Evolutionary conservation across 148 eudicot genomes (phyloP), one percentile per base, ranked within the genome.

Genomic region (Chenopodium suecicum): DNA sequence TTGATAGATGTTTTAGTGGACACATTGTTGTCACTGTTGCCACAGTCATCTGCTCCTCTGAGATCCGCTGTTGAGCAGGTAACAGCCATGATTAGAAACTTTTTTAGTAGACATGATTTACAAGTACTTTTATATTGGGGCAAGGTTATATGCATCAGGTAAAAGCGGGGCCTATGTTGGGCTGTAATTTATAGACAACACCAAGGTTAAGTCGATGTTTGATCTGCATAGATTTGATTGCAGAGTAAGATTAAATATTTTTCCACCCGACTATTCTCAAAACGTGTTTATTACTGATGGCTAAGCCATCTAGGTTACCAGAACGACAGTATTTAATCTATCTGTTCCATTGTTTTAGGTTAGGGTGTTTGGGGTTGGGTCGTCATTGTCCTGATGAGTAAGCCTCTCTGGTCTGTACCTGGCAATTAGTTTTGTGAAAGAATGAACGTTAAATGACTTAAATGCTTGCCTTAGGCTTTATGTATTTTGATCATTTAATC

Each of bases 41-140:
- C 97, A 27, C 94, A 97, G 68, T 91, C 97, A 74, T 90, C 99
- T 62, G 94, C 94, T 79, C 98, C 99, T 58, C 77, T 91, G 86
- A 94, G 99, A 54, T 90, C 88, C 79, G 84, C 98, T 74, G 88
- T 97, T 86, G 99, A 97, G 86, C 98, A 93, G 96, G 98, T 93
- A 69, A 84, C 29, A 80, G 4, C 76, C 74, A 32, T 76, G 67
- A 66, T 66, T 44, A 37, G 31, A 60, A 72, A 76, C 25, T 56
- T 27, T 82, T 67, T 37, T 23, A 27, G 65, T 62, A 46, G 70
- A 37, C 16, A 9, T 27, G 7, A 62, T 19, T 62, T 62, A 62
- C 25, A 3, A 62, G 25, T 20, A 62, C 65, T 62, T 62, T 0
- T 23, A 27, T 62, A 17, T 19, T 58, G n/a, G 63, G 63, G 63